Percentiles rank a stretch among this genome's conserved stretches.
phyloP scores from a whole-genome alignment of 2,329 filamentous ascomycete species.

The Phialophora macrospora region DNA sequence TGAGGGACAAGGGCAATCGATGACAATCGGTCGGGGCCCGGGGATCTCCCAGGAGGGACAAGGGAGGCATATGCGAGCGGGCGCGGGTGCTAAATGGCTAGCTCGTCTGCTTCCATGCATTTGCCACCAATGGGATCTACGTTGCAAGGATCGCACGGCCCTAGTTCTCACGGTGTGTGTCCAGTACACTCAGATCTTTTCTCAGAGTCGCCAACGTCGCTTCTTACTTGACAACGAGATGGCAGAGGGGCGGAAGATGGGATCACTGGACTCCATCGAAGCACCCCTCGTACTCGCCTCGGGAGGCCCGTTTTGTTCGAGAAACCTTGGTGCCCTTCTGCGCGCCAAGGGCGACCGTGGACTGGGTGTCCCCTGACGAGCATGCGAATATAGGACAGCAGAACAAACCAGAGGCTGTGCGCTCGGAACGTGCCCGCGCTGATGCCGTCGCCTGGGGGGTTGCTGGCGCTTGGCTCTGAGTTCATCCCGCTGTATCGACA shows the following conservation, averaged over 20 bases:
- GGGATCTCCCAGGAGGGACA: constrained; percentile 12
- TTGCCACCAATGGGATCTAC: constrained; percentile 11
- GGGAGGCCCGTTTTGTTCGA: constrained; percentile 27
- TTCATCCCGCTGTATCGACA: constrained; percentile 10
- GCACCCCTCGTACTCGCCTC: constrained; percentile 14
- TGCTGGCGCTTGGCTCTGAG: constrained; percentile 10
- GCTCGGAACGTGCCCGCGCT: constrained; percentile 23
- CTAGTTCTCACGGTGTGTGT: constrained; percentile 5
- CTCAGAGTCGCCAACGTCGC: background rate
- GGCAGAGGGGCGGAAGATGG: background rate
- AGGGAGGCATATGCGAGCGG: constrained; percentile 2
- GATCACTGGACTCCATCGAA: background rate
- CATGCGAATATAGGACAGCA: background rate
- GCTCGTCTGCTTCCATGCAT: background rate
- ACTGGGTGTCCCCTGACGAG: constrained; percentile 5
- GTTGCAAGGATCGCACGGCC: constrained; percentile 10
- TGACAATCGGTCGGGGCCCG: constrained; percentile 5
- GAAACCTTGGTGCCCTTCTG: constrained; percentile 22
- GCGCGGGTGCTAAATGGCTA: background rate
- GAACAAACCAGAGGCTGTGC: constrained; percentile 25
- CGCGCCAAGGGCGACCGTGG: constrained; percentile 18
- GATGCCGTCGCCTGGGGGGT: constrained; percentile 7
- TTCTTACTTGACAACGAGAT: background rate
- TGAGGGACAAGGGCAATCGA: constrained; percentile 11
- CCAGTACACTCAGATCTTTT: background rate